phyloP scores from a whole-genome alignment of 2,329 filamentous ascomycete genomes.

The Cephalotrichum gorgonifer region DNA sequence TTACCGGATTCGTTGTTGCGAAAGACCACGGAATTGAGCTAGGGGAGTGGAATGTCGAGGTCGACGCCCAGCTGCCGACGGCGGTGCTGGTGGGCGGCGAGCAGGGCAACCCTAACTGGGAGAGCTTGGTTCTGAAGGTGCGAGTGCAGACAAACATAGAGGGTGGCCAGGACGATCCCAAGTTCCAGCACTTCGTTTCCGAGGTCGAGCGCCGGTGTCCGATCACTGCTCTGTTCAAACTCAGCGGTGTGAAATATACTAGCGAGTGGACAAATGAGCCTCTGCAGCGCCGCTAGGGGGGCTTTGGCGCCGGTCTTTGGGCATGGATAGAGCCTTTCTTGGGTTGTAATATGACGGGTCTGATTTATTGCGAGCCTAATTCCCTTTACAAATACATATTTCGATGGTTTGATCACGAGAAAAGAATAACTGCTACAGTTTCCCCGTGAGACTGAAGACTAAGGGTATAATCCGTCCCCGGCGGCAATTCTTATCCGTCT shows the following conservation, averaged over 20 bases:
- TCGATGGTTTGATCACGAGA: too few species aligned
- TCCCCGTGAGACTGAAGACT: too few species aligned
- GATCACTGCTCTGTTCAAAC: constrained; percentile 17
- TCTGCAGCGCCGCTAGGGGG: background rate
- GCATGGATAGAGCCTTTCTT: too few species aligned
- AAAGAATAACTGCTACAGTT: too few species aligned
- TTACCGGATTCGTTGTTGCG: constrained; percentile 17
- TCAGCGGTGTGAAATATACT: constrained; percentile 14
- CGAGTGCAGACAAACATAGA: constrained; percentile 15
- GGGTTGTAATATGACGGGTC: too few species aligned
- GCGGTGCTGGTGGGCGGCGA: constrained; percentile 14
- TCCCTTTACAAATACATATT: too few species aligned
- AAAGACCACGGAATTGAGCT: constrained; percentile 15
- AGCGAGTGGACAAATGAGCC: constrained; percentile 17
- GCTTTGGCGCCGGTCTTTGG: too few species aligned
- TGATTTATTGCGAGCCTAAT: too few species aligned
- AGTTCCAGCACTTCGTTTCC: constrained; percentile 12
- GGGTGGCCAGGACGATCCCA: constrained; percentile 7
- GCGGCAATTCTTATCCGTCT: too few species aligned
- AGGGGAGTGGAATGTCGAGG: constrained; percentile 15
- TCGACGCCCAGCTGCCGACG: constrained; percentile 14
- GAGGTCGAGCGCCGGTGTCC: constrained; percentile 18
- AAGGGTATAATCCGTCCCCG: too few species aligned
- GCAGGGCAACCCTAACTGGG: constrained; percentile 19
- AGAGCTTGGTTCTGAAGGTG: constrained; percentile 12